A percentile compares a stretch with the other conserved stretches of the same genome.
Evolutionary conservation across 805 yeast species (phyloP).

Genomic region (Candida awuae): DNA sequence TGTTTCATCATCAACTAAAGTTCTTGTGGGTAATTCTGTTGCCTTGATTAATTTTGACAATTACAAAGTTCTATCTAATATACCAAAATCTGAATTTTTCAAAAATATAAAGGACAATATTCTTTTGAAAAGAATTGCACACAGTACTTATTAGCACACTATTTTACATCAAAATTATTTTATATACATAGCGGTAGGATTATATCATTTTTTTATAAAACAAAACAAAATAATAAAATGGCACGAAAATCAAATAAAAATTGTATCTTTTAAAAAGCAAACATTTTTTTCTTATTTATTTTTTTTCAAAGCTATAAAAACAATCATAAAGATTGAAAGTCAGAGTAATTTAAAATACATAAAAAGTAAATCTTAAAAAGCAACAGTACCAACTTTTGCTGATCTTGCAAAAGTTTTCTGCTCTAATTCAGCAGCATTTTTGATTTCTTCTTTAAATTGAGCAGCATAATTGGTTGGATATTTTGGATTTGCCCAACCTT

Average conservation of each 20-base stretch:
- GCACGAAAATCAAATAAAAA: not conserved
- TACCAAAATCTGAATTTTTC: conserved; percentile 25
- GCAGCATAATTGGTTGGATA: conserved; percentile 20
- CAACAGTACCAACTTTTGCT: conserved; percentile 9
- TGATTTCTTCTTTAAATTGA: conserved; percentile 20
- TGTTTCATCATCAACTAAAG: conserved; percentile 3
- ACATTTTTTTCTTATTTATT: too few relatives aligned
- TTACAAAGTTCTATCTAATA: conserved; percentile 20
- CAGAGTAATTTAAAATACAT: not conserved
- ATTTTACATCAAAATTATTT: too few relatives aligned
- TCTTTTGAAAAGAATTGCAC: conserved; percentile 20
- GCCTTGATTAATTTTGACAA: conserved; percentile 18
- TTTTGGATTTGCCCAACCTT: conserved; percentile 37
- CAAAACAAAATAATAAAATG: not conserved
- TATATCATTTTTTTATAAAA: not conserved
- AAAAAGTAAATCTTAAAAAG: not conserved
- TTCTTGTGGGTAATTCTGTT: conserved; percentile 2
- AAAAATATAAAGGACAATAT: conserved; percentile 24
- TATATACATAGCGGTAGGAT: too few relatives aligned
- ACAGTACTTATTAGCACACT: conserved; percentile 4
- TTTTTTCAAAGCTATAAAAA: too few relatives aligned
- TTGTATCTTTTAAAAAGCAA: too few relatives aligned
- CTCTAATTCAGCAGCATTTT: conserved; percentile 19
- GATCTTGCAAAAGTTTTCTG: conserved; percentile 15
- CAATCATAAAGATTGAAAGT: not conserved